Base-by-base conservation (phyloP, 2,329 filamentous ascomycete species). In the Pestalotiopsis sp. region DNA sequence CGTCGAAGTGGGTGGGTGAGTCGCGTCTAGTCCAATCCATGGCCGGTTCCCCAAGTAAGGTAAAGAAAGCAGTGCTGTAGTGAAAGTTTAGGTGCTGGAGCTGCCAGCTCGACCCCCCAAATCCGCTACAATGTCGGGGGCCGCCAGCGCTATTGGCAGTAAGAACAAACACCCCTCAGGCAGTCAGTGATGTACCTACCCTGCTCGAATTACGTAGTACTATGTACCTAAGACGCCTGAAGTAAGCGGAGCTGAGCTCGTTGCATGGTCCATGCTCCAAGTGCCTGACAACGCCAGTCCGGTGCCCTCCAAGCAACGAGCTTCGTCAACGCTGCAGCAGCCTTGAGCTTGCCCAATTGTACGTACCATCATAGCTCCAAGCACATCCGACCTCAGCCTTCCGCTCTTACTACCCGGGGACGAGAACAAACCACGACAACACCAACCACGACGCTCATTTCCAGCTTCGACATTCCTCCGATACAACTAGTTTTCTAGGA, bases 321-420 rank as follows among this genome's bases (percentile, higher is more conserved):
- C 75, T 78, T 76, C 77, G 77, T 78, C 73, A 78, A 78, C 76
- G 71, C 70, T 69, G 71, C 75, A 75, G 77, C 72, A 78, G 77
- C 77, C 77, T 78, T 78, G 75, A 78, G 75, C 75, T 75, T 71
- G 66, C 59, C 17, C 20, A 52, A 20, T 52, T 52, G 45, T 52
- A 52, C 45, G 45, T 52, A 23, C 45, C 17, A 52, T 52, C 45
- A 52, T 52, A 73, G 23, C 67, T 70, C 69, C 68, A 69, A 63
- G 65, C 64, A 67, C 60, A 66, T 57, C 49, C 40, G 59, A 67
- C 66, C 65, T 66, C 66, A 68, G 67, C 70, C 69, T 71, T 59
- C 66, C 66, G 36, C 64, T 57, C 67, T 63, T 67, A 66, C 41
- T 40, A 36, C 58, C 59, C 7, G 67, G 25, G 49, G 45, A 59